Conservation (phyloP, 2,329 filamentous ascomycete species). For the Didymella arachidicola region DNA sequence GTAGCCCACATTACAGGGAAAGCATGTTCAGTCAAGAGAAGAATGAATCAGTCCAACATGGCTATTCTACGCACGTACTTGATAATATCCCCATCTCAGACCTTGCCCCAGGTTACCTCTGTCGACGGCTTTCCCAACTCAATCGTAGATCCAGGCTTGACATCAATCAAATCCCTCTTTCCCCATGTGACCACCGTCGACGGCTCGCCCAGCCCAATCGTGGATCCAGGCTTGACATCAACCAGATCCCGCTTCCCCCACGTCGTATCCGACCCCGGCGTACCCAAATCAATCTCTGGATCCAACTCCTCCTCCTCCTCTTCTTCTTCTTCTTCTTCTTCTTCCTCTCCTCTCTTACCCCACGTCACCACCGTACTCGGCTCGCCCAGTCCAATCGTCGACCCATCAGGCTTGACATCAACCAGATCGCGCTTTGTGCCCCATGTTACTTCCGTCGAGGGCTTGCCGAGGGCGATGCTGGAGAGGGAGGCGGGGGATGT, state of each 20-base stretch:
- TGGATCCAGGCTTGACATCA: conserved; percentile 6
- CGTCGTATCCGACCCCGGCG: background rate
- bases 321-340: no score
- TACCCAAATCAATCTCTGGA: background rate
- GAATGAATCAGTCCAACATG: background rate
- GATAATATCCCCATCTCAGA: background rate
- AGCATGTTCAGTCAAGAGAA: background rate
- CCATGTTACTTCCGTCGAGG: conserved; percentile 28
- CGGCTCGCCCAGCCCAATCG: background rate
- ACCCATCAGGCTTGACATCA: background rate
- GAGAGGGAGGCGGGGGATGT: conserved; percentile 19
- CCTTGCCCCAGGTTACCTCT: conserved; percentile 12
- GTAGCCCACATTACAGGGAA: background rate
- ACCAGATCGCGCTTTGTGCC: conserved; percentile 24
- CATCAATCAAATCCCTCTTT: background rate
- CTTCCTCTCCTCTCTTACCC: background rate
- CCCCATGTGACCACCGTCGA: background rate
- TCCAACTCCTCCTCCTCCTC: background rate
- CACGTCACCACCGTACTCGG: conserved; percentile 22
- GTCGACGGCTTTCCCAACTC: background rate
- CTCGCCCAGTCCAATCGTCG: conserved; percentile 24
- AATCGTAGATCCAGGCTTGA: conserved; percentile 3
- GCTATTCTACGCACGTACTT: background rate
- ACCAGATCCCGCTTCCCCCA: background rate
- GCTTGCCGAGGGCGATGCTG: conserved; percentile 18